Evolutionary conservation across 164 flowering plant genomes (phyloP).

Genomic region (Stephania japonica): DNA sequence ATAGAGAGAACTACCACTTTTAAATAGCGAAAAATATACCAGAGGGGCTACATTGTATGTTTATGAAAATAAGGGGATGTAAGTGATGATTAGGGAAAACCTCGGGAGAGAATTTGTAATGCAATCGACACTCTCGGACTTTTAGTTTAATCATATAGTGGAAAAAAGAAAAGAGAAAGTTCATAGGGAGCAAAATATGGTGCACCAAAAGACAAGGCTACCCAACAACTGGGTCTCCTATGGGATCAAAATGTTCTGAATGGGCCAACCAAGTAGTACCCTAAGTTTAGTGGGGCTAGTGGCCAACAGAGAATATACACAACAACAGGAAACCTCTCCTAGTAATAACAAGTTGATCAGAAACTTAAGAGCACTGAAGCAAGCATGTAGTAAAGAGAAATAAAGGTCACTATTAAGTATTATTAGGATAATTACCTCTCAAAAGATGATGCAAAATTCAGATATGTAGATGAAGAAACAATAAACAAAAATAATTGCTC

Average conservation of each 20-base stretch:
- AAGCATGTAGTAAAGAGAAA: not conserved
- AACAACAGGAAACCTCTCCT: not conserved
- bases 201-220: conserved; percentile 1
- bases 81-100: no score
- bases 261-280: not conserved
- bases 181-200: not conserved
- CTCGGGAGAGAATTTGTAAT: no score
- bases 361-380: not conserved
- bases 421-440: not conserved
- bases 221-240: not conserved
- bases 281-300: not conserved
- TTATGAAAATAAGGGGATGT: no score
- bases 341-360: not conserved
- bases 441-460: not conserved
- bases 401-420: not conserved
- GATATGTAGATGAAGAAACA: not conserved
- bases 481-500: not conserved
- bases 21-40: not conserved
- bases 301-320: no score
- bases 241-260: not conserved
- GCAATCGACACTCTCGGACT: not conserved
- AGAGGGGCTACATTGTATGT: not conserved
- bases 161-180: not conserved
- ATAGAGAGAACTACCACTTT: no score
- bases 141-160: not conserved